phyloP scores from a whole-genome alignment of 345 rosid species.

The Ailanthus altissimus region DNA sequence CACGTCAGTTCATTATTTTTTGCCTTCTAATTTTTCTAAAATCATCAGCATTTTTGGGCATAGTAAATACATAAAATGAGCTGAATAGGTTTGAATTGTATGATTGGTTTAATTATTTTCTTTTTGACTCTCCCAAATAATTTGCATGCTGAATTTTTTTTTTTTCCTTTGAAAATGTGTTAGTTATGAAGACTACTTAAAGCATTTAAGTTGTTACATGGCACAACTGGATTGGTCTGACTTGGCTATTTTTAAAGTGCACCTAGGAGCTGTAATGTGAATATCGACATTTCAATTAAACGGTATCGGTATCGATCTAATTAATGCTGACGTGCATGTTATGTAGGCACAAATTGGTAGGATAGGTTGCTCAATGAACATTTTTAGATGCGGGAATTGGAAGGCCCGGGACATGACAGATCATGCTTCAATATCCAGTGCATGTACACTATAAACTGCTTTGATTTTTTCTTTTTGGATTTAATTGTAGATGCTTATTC shows the following conservation, averaged over 20 bases:
- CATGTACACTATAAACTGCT: not conserved
- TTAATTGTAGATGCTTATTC: not conserved
- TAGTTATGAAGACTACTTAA: not conserved
- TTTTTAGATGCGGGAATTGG: not conserved
- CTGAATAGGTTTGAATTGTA: not conserved
- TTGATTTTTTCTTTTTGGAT: slow-evolving; percentile 1
- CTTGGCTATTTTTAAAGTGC: not conserved
- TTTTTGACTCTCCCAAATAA: slow-evolving; percentile 1
- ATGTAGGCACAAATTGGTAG: not conserved
- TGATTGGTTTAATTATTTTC: not conserved
- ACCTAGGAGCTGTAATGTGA: not conserved
- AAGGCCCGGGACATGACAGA: not conserved
- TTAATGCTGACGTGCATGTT: not conserved
- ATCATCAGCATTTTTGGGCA: not conserved
- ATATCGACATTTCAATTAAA: not conserved
- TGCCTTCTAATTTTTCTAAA: slow-evolving; percentile 5
- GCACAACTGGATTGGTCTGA: not conserved
- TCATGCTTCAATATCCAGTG: not conserved
- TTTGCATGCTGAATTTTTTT: not conserved
- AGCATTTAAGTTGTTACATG: not conserved
- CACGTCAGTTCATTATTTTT: not conserved
- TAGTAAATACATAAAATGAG: not conserved
- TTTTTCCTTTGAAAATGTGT: not conserved
- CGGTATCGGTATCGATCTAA: not conserved
- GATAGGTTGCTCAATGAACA: not conserved